A percentile compares a stretch with the other conserved stretches of the same genome.
Evolutionary conservation across 176 grass and related monocot genomes (phyloP).

Genomic region (Elaeis guineensis): DNA sequence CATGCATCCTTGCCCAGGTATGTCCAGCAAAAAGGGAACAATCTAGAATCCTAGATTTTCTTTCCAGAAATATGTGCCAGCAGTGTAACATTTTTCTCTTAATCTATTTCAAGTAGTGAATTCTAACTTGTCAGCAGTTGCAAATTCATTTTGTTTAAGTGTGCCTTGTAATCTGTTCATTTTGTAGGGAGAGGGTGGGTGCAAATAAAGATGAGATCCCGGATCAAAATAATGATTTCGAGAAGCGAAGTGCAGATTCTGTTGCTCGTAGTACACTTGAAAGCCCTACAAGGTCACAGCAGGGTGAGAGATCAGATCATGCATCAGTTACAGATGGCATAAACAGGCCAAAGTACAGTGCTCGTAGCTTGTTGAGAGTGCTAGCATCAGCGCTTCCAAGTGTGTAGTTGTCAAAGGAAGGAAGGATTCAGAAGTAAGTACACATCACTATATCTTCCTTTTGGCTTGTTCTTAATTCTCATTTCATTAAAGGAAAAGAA

Average conservation of each 20-base stretch:
- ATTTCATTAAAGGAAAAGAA: background rate
- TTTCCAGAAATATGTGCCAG: background rate
- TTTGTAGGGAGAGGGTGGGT: constrained; percentile 60
- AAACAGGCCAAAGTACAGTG: constrained; percentile 41
- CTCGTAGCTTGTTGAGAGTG: constrained; percentile 75
- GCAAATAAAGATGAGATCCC: constrained; percentile 40
- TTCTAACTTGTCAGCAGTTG: too few relatives aligned
- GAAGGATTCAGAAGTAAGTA: constrained; percentile 59
- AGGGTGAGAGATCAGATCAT: constrained; percentile 31
- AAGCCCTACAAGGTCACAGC: constrained; percentile 35
- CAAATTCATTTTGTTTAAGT: too few relatives aligned
- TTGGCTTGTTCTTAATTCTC: background rate
- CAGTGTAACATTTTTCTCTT: too few relatives aligned
- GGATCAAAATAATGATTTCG: constrained; percentile 23
- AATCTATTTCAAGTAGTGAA: too few relatives aligned
- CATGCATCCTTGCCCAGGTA: constrained; percentile 87
- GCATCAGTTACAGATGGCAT: constrained; percentile 54
- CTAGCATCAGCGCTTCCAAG: constrained; percentile 80
- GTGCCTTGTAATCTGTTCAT: background rate
- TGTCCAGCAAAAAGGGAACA: too few relatives aligned
- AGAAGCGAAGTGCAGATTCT: constrained; percentile 43
- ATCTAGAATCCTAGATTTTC: background rate
- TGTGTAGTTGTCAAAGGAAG: constrained; percentile 57
- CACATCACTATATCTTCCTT: background rate
- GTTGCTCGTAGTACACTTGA: constrained; percentile 7